Evolutionary conservation across 257 asterid genomes (phyloP).

Genomic region (Mitragyna speciosa): DNA sequence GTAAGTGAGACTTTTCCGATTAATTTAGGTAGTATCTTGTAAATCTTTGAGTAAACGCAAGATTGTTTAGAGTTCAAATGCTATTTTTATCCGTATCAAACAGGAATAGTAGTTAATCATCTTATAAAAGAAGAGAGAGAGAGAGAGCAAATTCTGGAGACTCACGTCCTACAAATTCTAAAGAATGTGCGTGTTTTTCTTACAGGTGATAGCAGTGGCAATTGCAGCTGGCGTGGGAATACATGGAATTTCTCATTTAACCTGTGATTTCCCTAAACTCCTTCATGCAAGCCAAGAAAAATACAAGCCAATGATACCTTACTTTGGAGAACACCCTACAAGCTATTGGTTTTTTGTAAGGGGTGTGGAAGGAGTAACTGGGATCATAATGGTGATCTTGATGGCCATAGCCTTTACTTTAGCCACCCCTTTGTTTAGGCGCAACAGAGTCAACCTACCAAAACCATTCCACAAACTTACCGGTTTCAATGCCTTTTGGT

Average conservation of each 20-base stretch:
- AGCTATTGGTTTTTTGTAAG: slow-evolving; percentile 68
- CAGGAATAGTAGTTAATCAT: no score
- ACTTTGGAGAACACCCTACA: slow-evolving; percentile 58
- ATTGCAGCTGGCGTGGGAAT: slow-evolving; percentile 69
- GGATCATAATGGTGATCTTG: slow-evolving; percentile 70
- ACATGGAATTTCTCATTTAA: slow-evolving; percentile 64
- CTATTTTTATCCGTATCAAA: background rate
- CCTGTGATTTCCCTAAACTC: slow-evolving; percentile 74
- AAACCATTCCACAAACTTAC: slow-evolving; percentile 61
- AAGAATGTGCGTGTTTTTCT: background rate
- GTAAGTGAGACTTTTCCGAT: slow-evolving; percentile 28
- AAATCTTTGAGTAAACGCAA: no score
- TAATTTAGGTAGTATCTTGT: no score
- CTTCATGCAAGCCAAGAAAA: slow-evolving; percentile 40
- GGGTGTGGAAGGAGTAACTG: slow-evolving; percentile 77
- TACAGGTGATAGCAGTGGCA: slow-evolving; percentile 66
- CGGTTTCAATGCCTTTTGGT: slow-evolving; percentile 95
- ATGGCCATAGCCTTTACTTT: slow-evolving; percentile 84
- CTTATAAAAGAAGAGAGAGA: no score
- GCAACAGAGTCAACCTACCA: slow-evolving; percentile 53
- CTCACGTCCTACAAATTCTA: no score
- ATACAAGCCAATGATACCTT: slow-evolving; percentile 48
- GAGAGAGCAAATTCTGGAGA: no score
- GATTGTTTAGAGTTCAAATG: background rate
- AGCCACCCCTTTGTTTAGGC: slow-evolving; percentile 78